A percentile compares a stretch with the other conserved stretches of the same genome.
Conservation (phyloP, 192 early-diverging fungal species). For the Linnemannia elongata region DNA sequence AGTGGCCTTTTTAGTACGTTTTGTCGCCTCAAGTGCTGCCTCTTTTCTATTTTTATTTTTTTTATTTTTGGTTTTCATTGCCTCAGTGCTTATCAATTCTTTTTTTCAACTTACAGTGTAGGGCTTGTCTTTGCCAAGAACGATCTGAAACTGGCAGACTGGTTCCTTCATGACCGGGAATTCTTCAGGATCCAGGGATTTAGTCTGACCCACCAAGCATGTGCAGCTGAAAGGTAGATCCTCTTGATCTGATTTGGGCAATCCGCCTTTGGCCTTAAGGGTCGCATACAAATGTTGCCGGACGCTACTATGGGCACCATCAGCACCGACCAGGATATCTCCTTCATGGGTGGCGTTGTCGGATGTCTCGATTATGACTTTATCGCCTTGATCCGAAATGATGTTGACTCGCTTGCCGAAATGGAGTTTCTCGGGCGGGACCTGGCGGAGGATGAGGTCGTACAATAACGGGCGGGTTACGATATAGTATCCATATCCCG, state of each 20-base stretch:
- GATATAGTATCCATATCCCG: neutral
- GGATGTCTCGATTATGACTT: constrained; percentile 3
- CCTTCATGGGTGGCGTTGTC: constrained; percentile 5
- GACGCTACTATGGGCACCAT: constrained; percentile 14
- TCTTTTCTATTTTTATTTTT: no score
- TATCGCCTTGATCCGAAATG: neutral
- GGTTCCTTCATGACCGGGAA: neutral
- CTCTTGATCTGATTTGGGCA: constrained; percentile 2
- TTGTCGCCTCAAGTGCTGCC: neutral
- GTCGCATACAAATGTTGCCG: neutral
- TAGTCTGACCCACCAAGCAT: constrained; percentile 17
- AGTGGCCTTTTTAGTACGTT: neutral
- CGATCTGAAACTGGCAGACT: neutral
- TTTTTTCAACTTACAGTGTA: neutral
- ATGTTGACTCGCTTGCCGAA: neutral
- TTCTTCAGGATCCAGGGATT: neutral
- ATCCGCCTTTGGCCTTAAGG: neutral
- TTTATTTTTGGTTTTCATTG: neutral
- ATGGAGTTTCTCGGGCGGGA: neutral
- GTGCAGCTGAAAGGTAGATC: neutral
- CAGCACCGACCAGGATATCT: constrained; percentile 21
- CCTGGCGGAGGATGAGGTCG: neutral
- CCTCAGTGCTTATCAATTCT: neutral
- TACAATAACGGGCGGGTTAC: neutral
- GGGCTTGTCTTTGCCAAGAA: constrained; percentile 8